Base-by-base conservation (phyloP, 2,329 filamentous ascomycete genomes). In the Rhinocladiella mackenziei region DNA sequence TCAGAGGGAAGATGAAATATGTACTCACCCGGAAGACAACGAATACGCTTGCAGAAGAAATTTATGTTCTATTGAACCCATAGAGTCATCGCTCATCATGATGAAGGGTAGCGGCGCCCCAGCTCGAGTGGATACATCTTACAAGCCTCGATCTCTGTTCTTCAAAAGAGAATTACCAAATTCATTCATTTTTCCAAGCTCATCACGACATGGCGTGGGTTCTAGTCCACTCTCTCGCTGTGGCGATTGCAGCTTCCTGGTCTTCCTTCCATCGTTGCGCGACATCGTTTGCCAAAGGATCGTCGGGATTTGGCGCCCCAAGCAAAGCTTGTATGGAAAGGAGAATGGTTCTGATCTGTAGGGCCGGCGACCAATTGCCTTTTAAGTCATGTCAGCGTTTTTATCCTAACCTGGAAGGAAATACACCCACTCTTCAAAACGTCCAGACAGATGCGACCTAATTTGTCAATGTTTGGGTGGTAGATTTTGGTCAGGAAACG, bases 401-500 rank as follows among this genome's bases (percentile, higher is more conserved):
- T 14, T 20, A n/a, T 22, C 19, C 18, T 30, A 14, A n/a, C 5
- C 13, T 19, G 18, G 7, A 14, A 22, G 14, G 34, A 35, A 19
- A 26, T 11, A 19, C 9, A 58, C 78, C 58, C 73, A 94, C 92
- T 95, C 75, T 98, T 98, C 45, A 98, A 72, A 23, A 98, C 92
- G 64, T 98, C 92, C 37, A 98, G 73, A 64, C 94, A 98, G 69
- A 98, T 98, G 49, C 92, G 85, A 49, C 92, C 92, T 2, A 98
- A 80, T 69, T 94, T 94, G 66, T 98, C 92, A 58, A 98, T 96
- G 66, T 98, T 98, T 39, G 92, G 92, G 66, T 98, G 94, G 70
- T 97, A 98, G 67, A 98, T 97, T 72, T 95, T 96, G 59, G 94
- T 98, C 39, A 98, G 76, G 70, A 98, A 98, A 43, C 92, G 86